These are phyloP conservation scores for Coelastrella sp. DNA, from an alignment of 139 green algal genomes.

Conservation along the genomic window DNA sequence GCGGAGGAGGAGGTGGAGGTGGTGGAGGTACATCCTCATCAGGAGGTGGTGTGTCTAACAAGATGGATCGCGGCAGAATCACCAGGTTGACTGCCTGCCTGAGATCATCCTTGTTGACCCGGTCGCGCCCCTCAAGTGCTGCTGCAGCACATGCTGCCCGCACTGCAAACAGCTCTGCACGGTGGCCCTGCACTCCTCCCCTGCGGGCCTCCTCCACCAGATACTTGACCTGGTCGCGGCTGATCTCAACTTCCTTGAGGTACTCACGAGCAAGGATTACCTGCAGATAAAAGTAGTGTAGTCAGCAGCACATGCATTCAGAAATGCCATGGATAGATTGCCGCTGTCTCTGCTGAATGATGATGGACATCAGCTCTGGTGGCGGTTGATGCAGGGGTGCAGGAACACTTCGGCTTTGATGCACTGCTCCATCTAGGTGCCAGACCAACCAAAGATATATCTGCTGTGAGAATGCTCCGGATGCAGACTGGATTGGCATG, in stretches of 20 bases:
- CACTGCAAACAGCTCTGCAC: constrained; percentile 97
- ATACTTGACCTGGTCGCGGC: constrained; percentile 92
- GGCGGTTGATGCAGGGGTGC: too few relatives aligned
- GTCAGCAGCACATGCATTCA: neutral
- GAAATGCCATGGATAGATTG: too few relatives aligned
- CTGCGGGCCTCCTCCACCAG: constrained; percentile 93
- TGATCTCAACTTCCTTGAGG: constrained; percentile 93
- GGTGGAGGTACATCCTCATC: constrained; percentile 82
- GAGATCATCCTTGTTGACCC: constrained; percentile 94
- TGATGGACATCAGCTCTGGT: too few relatives aligned
- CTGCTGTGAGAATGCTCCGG: too few relatives aligned
- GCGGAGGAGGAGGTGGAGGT: constrained; percentile 90
- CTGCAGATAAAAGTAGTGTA: neutral
- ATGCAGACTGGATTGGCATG: too few relatives aligned
- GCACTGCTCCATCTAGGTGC: too few relatives aligned
- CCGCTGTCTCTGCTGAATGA: too few relatives aligned
- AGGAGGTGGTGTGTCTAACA: constrained; percentile 72
- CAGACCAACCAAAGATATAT: too few relatives aligned
- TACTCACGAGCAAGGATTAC: constrained; percentile 96
- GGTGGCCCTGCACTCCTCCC: constrained; percentile 89
- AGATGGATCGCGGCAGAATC: constrained; percentile 89
- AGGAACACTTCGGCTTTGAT: neutral
- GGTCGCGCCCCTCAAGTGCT: constrained; percentile 89
- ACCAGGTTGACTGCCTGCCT: constrained; percentile 95
- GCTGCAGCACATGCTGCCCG: constrained; percentile 85